These are phyloP conservation scores for Phytophthora sojae DNA, from an alignment of 352 stramenopile species.

Conservation along the genomic window DNA sequence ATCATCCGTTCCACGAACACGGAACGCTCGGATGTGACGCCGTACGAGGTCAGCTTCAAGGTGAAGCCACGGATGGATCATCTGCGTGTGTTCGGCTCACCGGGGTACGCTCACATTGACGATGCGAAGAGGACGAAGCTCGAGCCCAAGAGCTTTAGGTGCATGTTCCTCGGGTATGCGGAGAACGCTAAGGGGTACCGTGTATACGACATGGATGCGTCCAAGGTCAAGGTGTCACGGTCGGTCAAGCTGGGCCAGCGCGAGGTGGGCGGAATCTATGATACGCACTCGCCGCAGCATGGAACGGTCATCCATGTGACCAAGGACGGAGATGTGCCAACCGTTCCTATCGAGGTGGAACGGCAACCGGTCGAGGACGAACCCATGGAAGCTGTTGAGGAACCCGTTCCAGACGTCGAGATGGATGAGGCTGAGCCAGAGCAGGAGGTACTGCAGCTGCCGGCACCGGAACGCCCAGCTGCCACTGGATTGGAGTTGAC, in stretches of 20 bases:
- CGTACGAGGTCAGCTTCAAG: neutral
- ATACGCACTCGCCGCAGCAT: neutral
- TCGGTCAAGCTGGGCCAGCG: constrained; percentile 30
- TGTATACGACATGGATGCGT: constrained; percentile 22
- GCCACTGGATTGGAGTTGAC: constrained; percentile 5
- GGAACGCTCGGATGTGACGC: neutral
- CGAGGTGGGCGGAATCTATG: constrained; percentile 15
- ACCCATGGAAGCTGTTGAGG: constrained; percentile 11
- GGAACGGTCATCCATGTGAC: constrained; percentile 8
- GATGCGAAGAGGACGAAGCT: neutral
- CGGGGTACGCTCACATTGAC: neutral
- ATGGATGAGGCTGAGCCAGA: constrained; percentile 7
- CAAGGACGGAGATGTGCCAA: neutral
- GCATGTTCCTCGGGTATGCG: constrained; percentile 11
- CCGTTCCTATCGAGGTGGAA: neutral
- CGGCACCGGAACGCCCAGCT: neutral
- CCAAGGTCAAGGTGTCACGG: constrained; percentile 23
- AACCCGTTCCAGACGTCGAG: constrained; percentile 6
- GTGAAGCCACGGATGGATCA: neutral
- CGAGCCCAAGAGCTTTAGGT: neutral
- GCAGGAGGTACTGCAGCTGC: constrained; percentile 3
- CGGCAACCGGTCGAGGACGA: neutral
- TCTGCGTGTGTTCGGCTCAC: neutral
- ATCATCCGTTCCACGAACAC: neutral
- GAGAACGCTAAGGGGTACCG: constrained; percentile 28